Conservation (phyloP, 192 early-diverging fungal species). For the Chytriomyces sp. region DNA sequence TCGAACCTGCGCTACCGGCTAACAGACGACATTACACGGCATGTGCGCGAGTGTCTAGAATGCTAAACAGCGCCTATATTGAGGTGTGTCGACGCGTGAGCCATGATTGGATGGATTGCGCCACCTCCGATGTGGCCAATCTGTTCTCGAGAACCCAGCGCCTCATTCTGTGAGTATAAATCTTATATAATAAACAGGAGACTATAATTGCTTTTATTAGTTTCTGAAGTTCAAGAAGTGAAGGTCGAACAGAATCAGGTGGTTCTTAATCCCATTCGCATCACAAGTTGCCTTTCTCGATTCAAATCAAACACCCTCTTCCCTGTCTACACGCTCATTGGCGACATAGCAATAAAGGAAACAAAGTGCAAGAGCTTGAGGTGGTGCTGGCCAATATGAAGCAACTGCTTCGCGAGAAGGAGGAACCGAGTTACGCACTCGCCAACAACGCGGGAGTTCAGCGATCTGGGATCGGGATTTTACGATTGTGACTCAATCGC, state of each 20-base stretch:
- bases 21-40: slow-evolving; percentile 19
- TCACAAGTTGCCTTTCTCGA: slow-evolving; percentile 38
- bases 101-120: too few species aligned
- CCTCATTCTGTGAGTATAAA: too few species aligned
- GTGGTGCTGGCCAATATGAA: slow-evolving; percentile 71
- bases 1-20: slow-evolving; percentile 12
- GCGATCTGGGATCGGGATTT: too few species aligned
- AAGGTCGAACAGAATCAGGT: slow-evolving; percentile 68
- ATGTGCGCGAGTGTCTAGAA: slow-evolving; percentile 17
- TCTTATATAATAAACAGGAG: too few species aligned
- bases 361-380: slow-evolving; percentile 81
- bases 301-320: slow-evolving; percentile 69
- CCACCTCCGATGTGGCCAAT: slow-evolving; percentile 86
- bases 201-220: too few species aligned
- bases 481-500: too few species aligned
- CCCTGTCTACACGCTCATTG: background rate
- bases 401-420: slow-evolving; percentile 61
- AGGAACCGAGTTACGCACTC: slow-evolving; percentile 62
- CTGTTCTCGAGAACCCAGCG: slow-evolving; percentile 72
- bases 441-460: slow-evolving; percentile 72
- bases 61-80: slow-evolving; percentile 18
- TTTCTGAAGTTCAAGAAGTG: too few species aligned
- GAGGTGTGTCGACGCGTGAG: too few species aligned
- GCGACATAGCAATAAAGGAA: slow-evolving; percentile 18
- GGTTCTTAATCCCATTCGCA: too few species aligned